Conservation (phyloP, 2,329 filamentous ascomycete genomes). For the Dactylellina leptospora region DNA sequence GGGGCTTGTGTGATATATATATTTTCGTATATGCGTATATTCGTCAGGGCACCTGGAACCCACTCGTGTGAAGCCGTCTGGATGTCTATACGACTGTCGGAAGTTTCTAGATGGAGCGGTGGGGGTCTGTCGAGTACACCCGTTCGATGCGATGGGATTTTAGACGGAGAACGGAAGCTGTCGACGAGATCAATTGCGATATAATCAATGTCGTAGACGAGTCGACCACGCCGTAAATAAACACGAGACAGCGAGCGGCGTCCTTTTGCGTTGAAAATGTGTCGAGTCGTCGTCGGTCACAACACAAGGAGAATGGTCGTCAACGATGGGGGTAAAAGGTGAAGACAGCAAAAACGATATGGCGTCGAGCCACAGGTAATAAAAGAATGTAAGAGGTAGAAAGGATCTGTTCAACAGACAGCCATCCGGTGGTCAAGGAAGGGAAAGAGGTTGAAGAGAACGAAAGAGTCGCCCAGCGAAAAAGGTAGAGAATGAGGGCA, state of each 20-base stretch:
- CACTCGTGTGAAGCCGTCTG: slow-evolving; percentile 11
- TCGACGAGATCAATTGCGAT: slow-evolving; percentile 31
- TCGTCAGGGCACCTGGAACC: slow-evolving; percentile 21
- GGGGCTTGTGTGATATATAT: slow-evolving; percentile 4
- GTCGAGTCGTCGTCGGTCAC: slow-evolving; percentile 30
- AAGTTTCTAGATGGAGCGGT: background rate
- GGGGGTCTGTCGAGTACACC: background rate
- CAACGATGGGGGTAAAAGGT: slow-evolving; percentile 5
- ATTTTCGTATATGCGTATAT: slow-evolving; percentile 23
- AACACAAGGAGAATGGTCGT: slow-evolving; percentile 29
- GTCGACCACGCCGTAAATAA: background rate
- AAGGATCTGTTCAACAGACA: slow-evolving; percentile 49
- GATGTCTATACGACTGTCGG: background rate
- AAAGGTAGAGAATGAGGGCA: slow-evolving; percentile 5
- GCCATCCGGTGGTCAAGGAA: slow-evolving; percentile 26
- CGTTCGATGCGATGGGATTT: too few species aligned
- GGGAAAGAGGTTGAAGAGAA: slow-evolving; percentile 14
- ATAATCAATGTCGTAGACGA: slow-evolving; percentile 8
- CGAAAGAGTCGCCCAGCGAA: slow-evolving; percentile 29
- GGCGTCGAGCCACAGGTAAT: slow-evolving; percentile 16
- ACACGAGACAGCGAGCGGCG: slow-evolving; percentile 10
- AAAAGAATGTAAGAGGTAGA: slow-evolving; percentile 12
- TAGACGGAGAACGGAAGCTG: background rate
- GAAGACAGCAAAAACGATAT: background rate
- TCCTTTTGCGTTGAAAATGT: slow-evolving; percentile 53